phyloP scores from a whole-genome alignment of 169 alveolate species.

The Cryptosporidium andersoni region DNA sequence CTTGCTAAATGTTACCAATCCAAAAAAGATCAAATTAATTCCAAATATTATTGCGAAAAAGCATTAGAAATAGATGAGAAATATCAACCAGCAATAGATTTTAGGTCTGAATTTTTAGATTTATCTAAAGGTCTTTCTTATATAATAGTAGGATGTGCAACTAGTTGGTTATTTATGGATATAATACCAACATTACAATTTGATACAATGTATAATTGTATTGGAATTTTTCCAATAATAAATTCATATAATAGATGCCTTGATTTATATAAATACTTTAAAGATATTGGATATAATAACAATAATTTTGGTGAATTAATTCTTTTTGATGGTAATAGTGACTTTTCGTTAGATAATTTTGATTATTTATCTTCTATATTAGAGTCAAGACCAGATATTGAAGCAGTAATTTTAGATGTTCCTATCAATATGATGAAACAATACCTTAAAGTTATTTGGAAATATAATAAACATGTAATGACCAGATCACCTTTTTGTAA shows the following conservation, averaged over 20 bases:
- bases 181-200: constrained; percentile 63
- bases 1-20: constrained; percentile 69
- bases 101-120: constrained; percentile 52
- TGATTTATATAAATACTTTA: constrained; percentile 32
- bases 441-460: constrained; percentile 45
- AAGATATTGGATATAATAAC: constrained; percentile 12
- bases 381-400: constrained; percentile 20
- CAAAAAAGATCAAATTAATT: constrained; percentile 46
- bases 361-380: constrained; percentile 23
- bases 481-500: constrained; percentile 57
- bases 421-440: constrained; percentile 19
- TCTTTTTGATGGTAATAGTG: constrained; percentile 12
- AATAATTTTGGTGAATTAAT: constrained; percentile 33
- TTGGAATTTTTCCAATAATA: constrained; percentile 36
- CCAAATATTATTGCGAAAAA: constrained; percentile 37
- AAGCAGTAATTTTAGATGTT: constrained; percentile 54
- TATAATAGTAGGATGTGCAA: constrained; percentile 43
- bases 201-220: constrained; percentile 69
- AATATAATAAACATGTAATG: constrained; percentile 59
- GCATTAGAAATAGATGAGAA: constrained; percentile 49
- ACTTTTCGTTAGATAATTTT: not conserved
- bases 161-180: constrained; percentile 60
- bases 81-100: constrained; percentile 47
- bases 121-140: constrained; percentile 39
- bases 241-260: constrained; percentile 30